A percentile compares a stretch with the other conserved stretches of the same genome.
phyloP scores from a whole-genome alignment of 2,329 filamentous ascomycete genomes.

The Dryadomyces quercus-mongolicae region DNA sequence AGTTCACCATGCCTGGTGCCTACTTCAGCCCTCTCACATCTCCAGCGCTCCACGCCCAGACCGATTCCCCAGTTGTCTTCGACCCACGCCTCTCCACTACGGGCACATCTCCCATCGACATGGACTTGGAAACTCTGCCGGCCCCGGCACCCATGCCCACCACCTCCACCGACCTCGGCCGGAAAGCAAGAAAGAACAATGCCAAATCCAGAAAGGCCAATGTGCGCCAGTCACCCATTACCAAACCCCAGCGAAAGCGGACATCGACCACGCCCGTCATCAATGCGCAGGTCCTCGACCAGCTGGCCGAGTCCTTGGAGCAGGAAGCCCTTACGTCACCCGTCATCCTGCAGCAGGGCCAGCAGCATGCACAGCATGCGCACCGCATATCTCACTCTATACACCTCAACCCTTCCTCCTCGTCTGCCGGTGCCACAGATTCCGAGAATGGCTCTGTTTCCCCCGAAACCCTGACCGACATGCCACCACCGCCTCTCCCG shows the following conservation, averaged over 20 bases:
- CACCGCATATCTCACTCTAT: slow-evolving; percentile 12
- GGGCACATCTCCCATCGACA: slow-evolving; percentile 40
- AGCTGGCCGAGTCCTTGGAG: slow-evolving; percentile 35
- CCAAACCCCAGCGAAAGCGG: slow-evolving; percentile 51
- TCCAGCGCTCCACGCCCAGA: slow-evolving; percentile 65
- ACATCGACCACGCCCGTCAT: slow-evolving; percentile 40
- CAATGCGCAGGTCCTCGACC: slow-evolving; percentile 41
- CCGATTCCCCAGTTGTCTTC: slow-evolving; percentile 33
- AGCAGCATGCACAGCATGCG: slow-evolving; percentile 18
- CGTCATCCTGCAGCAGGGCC: slow-evolving; percentile 21
- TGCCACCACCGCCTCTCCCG: slow-evolving; percentile 57
- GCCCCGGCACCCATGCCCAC: slow-evolving; percentile 16
- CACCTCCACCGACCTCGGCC: slow-evolving; percentile 26
- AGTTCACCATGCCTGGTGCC: slow-evolving; percentile 52
- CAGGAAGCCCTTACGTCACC: slow-evolving; percentile 14
- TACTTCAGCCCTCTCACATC: slow-evolving; percentile 80
- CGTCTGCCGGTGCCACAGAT: slow-evolving; percentile 34
- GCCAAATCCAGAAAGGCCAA: slow-evolving; percentile 39
- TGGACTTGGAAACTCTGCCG: slow-evolving; percentile 36
- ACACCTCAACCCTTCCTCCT: slow-evolving; percentile 18
- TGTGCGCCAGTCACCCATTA: slow-evolving; percentile 60
- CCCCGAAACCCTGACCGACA: slow-evolving; percentile 50
- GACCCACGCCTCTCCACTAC: slow-evolving; percentile 29
- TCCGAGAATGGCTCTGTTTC: slow-evolving; percentile 55
- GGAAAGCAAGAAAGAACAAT: slow-evolving; percentile 40